A percentile compares a stretch with the other conserved stretches of the same genome.
Evolutionary conservation across 2,329 filamentous ascomycete genomes (phyloP).

Genomic region (Apiospora marii): DNA sequence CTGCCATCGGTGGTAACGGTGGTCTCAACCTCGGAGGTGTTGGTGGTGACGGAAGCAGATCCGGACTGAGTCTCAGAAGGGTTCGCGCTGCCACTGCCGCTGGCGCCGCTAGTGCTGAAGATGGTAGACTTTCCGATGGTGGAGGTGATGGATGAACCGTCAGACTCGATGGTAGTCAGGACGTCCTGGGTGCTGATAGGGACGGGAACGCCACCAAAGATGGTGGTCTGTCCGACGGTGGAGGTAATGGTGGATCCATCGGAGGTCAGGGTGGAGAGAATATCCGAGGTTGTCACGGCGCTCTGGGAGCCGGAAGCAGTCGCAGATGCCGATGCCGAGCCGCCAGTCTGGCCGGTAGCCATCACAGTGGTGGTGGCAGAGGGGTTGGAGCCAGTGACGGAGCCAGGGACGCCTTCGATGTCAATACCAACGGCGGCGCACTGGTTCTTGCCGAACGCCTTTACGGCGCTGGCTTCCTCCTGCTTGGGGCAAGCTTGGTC

Average conservation of each 20-base stretch:
- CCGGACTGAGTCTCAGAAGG: not conserved
- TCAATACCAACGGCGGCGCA: constrained; percentile 15
- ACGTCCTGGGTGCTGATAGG: not conserved
- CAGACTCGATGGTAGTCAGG: not conserved
- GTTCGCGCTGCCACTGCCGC: not conserved
- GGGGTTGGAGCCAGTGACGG: constrained; percentile 8
- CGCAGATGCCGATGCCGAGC: not conserved
- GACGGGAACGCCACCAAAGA: not conserved
- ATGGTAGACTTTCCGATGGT: constrained; percentile 9
- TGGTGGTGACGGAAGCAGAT: constrained; percentile 8
- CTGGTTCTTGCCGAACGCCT: constrained; percentile 1
- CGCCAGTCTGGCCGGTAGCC: not conserved
- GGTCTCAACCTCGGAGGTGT: constrained; percentile 7
- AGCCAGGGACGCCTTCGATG: constrained; percentile 3
- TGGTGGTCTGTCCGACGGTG: constrained; percentile 10
- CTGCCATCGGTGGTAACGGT: constrained; percentile 14
- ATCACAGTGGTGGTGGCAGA: constrained; percentile 4
- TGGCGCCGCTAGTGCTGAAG: constrained; percentile 17
- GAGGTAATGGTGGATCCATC: constrained; percentile 6
- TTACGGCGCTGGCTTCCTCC: not conserved
- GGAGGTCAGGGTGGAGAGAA: not conserved
- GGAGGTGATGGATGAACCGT: not conserved
- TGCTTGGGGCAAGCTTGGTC: constrained; percentile 4
- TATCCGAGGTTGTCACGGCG: not conserved
- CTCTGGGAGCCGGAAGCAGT: not conserved